phyloP scores from a whole-genome alignment of 1,284 basidiomycete genomes.

The Coriolopsis trogii region DNA sequence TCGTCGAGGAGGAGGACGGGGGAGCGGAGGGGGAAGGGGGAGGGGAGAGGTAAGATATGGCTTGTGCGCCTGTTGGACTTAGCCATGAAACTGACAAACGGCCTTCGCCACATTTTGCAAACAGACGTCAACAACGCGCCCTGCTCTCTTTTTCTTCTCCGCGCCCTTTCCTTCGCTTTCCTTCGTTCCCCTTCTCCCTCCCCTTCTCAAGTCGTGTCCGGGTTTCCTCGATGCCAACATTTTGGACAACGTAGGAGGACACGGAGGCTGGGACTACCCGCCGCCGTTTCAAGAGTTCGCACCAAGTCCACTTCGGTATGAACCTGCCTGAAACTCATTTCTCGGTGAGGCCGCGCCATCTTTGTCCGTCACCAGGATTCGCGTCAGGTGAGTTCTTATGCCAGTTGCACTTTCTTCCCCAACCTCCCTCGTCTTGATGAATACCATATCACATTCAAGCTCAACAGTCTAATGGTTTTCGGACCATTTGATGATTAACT shows the following conservation, averaged over 20 bases:
- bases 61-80: conserved; percentile 1
- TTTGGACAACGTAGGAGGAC: too few relatives aligned
- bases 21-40: background rate
- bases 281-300: too few relatives aligned
- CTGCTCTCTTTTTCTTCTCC: background rate
- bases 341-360: too few relatives aligned
- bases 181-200: background rate
- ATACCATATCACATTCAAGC: conserved; percentile 12
- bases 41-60: conserved; percentile 4
- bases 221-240: background rate
- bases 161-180: background rate
- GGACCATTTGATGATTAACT: conserved; percentile 6
- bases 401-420: background rate
- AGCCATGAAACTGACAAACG: conserved; percentile 9
- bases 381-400: background rate
- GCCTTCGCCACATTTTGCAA: conserved; percentile 7
- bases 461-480: conserved; percentile 13
- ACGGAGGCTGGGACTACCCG: too few relatives aligned
- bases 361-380: too few relatives aligned
- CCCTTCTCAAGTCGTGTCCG: background rate
- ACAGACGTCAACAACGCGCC: background rate
- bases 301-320: too few relatives aligned
- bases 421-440: conserved; percentile 1
- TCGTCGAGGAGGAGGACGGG: background rate
- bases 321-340: too few relatives aligned